Percentiles rank a stretch among this genome's conserved stretches.
Evolutionary conservation across 768 basidiomycete genomes (phyloP).

Genomic region (Dentipellis fragilis): DNA sequence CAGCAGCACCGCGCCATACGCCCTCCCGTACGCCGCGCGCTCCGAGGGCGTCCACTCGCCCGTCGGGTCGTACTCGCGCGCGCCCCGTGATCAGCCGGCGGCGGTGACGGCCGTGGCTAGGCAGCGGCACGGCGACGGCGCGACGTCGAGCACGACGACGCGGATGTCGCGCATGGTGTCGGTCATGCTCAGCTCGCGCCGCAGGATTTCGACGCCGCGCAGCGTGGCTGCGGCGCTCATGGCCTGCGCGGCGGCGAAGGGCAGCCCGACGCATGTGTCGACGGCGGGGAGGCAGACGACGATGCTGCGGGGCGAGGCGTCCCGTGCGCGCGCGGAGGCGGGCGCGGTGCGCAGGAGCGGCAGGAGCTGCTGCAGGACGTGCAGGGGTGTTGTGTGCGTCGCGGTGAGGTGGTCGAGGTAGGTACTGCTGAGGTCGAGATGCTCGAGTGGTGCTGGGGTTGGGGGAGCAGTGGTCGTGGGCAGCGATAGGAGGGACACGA

Average conservation of each 20-base stretch:
- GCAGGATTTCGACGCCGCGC: conserved; percentile 62
- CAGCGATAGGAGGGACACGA: conserved; percentile 68
- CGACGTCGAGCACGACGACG: conserved; percentile 68
- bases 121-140: conserved; percentile 24
- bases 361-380: conserved; percentile 65
- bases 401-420: conserved; percentile 67
- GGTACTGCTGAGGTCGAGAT: conserved; percentile 46
- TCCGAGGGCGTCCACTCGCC: conserved; percentile 69
- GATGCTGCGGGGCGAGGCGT: conserved; percentile 43
- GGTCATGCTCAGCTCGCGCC: conserved; percentile 57
- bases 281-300: conserved; percentile 69
- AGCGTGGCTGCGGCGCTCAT: conserved; percentile 72
- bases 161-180: conserved; percentile 58
- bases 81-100: conserved; percentile 23
- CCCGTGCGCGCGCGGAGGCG: conserved; percentile 37
- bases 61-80: conserved; percentile 27
- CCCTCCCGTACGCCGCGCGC: conserved; percentile 60
- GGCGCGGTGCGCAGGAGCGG: conserved; percentile 68
- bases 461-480: conserved; percentile 22
- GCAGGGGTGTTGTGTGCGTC: conserved; percentile 69
- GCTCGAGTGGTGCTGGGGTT: conserved; percentile 54
- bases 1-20: conserved; percentile 44
- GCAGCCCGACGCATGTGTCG: conserved; percentile 65
- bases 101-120: conserved; percentile 18
- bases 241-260: conserved; percentile 50